Evolutionary conservation across 257 asterid genomes (phyloP).

Genomic region (Jaltomata sinuosa): DNA sequence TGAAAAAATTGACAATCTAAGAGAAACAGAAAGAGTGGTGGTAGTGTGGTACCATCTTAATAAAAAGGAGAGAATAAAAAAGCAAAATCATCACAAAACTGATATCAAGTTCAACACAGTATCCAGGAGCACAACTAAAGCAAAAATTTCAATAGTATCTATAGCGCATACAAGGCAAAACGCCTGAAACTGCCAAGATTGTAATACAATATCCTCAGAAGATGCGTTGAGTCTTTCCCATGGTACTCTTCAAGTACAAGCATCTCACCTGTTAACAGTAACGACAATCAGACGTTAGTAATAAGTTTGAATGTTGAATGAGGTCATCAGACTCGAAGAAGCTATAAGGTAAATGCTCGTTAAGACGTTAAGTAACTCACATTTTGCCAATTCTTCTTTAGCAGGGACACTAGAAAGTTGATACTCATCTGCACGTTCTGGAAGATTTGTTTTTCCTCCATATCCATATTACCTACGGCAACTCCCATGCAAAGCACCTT

Average conservation of each 20-base stretch:
- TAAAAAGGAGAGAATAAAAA: background rate
- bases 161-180: background rate
- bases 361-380: background rate
- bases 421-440: constrained; percentile 8
- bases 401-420: constrained; percentile 7
- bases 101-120: background rate
- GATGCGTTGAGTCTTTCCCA: constrained; percentile 10
- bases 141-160: background rate
- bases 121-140: background rate
- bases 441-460: constrained; percentile 11
- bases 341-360: background rate
- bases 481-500: constrained; percentile 13
- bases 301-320: background rate
- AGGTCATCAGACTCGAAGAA: background rate
- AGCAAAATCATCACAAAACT: background rate
- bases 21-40: background rate
- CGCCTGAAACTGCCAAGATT: background rate
- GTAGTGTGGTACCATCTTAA: background rate
- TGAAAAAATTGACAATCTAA: too few relatives aligned
- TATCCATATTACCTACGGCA: constrained; percentile 3
- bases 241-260: constrained; percentile 8
- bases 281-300: background rate
- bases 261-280: constrained; percentile 2
- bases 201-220: background rate
- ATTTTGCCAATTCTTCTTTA: constrained; percentile 13